Evolutionary conservation across 192 early-diverging fungal species (phyloP), one percentile per base, ranked within the genome.

Genomic region (Coemansia sp.): DNA sequence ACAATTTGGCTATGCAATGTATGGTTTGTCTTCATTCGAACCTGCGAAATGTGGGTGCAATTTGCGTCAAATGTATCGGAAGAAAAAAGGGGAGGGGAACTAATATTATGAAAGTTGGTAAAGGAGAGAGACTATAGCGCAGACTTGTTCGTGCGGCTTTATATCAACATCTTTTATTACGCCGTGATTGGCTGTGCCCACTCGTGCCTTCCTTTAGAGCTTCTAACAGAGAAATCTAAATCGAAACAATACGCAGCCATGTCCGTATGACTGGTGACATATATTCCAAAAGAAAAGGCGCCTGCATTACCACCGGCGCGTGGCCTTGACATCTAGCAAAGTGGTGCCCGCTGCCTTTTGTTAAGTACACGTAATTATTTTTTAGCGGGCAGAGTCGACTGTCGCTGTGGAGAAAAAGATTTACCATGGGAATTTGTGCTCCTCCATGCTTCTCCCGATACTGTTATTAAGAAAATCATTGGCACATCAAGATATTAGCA

Each of bases 21-120:
- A 31, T 54, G 24, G 19, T 54, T 53, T 31, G 53, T 21, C 14
- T 10, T 24, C 53, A 53, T 64, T 12, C 62, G 50, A 64, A n/a
- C 28, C 59, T 16, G 56, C 21, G 6, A 38, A 23, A 38, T 32
- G 32, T 32, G 21, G 34, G 25, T 58, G 56, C 56, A 58, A 58
- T 16, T 44, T 44, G 38, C 38, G 38, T 44, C 38, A 38, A 19
- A 22, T 21, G 34, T 34, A 7, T 26, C 32, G 4, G 32, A 56
- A 21, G 19, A n/a, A 34, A 54, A 56, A 18, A 56, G n/a, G 30
- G n/a, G n/a, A 26, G 6, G 28, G 28, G 28, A 4, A 6, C 28
- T 34, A 10, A 34, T 34, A 49, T 25, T 1, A 32, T 21, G 8
- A 60, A 30, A 50, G 18, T 50, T 21, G 26, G 22, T n/a, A 53